A percentile compares a stretch with the other conserved stretches of the same genome.
Evolutionary conservation across 768 basidiomycete genomes (phyloP).

Genomic region (Udeniomyces megalosporus): DNA sequence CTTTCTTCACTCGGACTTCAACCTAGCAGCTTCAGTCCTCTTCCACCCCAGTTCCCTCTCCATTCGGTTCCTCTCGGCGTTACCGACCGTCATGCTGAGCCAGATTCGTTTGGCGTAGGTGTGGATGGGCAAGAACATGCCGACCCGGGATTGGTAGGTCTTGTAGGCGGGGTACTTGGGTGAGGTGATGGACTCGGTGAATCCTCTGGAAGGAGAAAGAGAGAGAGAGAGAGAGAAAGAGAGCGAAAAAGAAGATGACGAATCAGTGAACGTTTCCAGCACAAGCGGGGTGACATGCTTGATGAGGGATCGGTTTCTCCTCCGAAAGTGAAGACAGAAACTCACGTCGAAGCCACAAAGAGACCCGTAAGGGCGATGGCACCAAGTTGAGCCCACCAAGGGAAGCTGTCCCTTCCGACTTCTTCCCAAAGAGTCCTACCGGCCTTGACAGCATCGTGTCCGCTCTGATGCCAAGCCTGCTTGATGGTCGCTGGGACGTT

Average conservation of each 20-base stretch:
- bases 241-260: background rate
- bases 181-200: conserved; percentile 14
- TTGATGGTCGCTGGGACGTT: background rate
- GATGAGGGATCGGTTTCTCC: no score
- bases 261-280: background rate
- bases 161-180: conserved; percentile 14
- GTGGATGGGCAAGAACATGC: conserved; percentile 12
- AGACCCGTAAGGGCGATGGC: background rate
- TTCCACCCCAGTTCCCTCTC: conserved; percentile 12
- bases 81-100: background rate
- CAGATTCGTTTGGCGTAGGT: conserved; percentile 11
- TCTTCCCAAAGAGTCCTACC: background rate
- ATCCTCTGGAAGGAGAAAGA: background rate
- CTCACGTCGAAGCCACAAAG: conserved; percentile 14
- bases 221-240: no score
- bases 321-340: background rate
- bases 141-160: conserved; percentile 11
- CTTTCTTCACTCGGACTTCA: no score
- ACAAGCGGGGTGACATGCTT: no score
- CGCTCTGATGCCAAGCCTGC: background rate
- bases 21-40: no score
- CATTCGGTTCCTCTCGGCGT: background rate
- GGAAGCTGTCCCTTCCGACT: background rate
- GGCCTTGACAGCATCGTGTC: background rate
- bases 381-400: conserved; percentile 5